Base-by-base conservation (phyloP, 1,284 basidiomycete species). In the Salmacisia buchloeana region DNA sequence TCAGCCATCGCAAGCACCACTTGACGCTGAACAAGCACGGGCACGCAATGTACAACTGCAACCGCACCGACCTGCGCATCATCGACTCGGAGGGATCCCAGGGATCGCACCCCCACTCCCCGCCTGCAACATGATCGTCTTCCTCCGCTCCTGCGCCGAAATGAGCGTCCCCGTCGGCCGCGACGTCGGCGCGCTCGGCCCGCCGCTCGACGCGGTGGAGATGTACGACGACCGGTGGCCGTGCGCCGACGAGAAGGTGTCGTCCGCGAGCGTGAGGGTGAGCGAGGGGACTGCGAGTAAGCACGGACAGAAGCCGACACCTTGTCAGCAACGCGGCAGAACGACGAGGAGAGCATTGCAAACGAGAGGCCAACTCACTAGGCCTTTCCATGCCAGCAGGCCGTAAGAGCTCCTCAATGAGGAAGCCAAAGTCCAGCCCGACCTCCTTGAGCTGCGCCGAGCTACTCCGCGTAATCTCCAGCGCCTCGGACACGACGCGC, bases 391-490 rank as follows among this genome's bases (percentile, higher is more conserved):
- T 18, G 3, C 10, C 49, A n/a, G 49, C 25, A 12, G 49, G 49
- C 23, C 31, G 25, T 4, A 65, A 41, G 39, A 68, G 52, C 46
- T 66, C 61, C 62, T 68, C 61, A 3, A 73, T 45, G 35, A 73
- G 46, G 56, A 70, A 73, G 18, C 63, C 65, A 18, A 73, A 60
- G 34, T 65, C 60, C 45, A 76, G 63, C 18, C 75, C 76, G 23
- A 79, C 69, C 45, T 73, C 72, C 38, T 67, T 70, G 1, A 77
- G 63, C 64, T 78, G 74, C 12, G 61, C 58, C 18, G 69, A 69
- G 49, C 71, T 69, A 36, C 45, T 63, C 57, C 60, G 52, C 12
- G 69, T 70, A 15, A 73, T 72, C 35, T 73, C 68, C 31, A 71
- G 60, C 15, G 66, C 62, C 38, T 73, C 70, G 7, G 43, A 23